These are phyloP conservation scores for Candida cerambycidarum DNA, from an alignment of 805 yeast genomes.

Conservation along the genomic window DNA sequence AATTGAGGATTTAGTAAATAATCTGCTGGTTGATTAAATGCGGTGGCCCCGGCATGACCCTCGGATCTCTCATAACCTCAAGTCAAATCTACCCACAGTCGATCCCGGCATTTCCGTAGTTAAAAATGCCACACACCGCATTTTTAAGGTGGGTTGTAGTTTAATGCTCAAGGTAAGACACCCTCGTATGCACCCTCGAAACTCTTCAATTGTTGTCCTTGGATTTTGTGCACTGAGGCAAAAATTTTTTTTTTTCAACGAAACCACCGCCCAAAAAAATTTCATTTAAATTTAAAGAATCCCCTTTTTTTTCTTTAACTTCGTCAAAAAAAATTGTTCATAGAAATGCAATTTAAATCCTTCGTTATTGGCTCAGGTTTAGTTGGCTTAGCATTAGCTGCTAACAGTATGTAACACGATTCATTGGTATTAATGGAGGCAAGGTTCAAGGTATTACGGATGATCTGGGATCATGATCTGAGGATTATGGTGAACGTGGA, in stretches of 20 bases:
- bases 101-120: background rate
- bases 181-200: background rate
- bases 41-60: background rate
- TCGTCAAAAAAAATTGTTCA: background rate
- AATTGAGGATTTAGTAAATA: slow-evolving; percentile 3
- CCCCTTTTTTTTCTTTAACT: slow-evolving; percentile 7
- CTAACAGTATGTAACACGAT: slow-evolving; percentile 25
- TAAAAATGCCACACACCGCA: too few species aligned
- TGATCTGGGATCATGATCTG: background rate
- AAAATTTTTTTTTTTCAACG: slow-evolving; percentile 5
- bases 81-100: too few species aligned
- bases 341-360: slow-evolving; percentile 55
- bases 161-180: background rate
- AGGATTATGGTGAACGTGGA: too few species aligned
- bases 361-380: slow-evolving; percentile 49
- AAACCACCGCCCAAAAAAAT: slow-evolving; percentile 7
- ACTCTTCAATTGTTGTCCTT: background rate
- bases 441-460: background rate
- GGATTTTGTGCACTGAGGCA: slow-evolving; percentile 6
- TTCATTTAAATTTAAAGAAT: slow-evolving; percentile 10
- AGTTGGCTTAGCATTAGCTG: slow-evolving; percentile 44
- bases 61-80: background rate
- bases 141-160: background rate
- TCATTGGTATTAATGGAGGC: background rate
- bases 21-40: slow-evolving; percentile 4